Conservation (phyloP, 352 stramenopile genomes). For the Pythium oligandrum region DNA sequence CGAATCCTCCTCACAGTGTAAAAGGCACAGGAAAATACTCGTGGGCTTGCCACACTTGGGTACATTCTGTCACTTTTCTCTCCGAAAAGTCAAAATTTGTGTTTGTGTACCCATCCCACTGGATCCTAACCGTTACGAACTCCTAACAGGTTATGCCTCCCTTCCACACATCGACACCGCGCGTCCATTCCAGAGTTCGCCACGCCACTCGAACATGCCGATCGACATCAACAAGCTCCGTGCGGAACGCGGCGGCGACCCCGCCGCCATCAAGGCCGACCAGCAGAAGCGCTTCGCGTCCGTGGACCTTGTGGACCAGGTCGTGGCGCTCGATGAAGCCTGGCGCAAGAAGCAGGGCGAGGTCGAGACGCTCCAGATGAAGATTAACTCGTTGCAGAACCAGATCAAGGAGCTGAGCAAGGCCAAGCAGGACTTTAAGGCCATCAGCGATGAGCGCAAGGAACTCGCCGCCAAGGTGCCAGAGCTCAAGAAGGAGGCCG, state of each 20-base stretch:
- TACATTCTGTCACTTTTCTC: too few relatives aligned
- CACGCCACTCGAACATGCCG: constrained; percentile 76
- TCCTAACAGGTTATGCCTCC: too few relatives aligned
- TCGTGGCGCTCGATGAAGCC: constrained; percentile 92
- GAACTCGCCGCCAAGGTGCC: constrained; percentile 56
- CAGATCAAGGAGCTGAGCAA: constrained; percentile 88
- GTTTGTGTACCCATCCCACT: too few relatives aligned
- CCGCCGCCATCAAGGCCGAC: constrained; percentile 91
- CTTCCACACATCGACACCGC: too few relatives aligned
- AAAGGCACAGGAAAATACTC: too few relatives aligned
- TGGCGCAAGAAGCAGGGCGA: constrained; percentile 86
- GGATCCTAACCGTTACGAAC: too few relatives aligned
- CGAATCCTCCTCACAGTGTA: too few relatives aligned
- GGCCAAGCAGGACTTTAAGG: constrained; percentile 84
- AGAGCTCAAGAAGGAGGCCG: constrained; percentile 75
- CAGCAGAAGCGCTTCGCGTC: constrained; percentile 93
- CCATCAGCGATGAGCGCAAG: constrained; percentile 79
- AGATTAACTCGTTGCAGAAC: constrained; percentile 80
- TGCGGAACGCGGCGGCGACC: constrained; percentile 93
- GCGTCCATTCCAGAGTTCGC: neutral
- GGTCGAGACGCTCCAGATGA: constrained; percentile 81
- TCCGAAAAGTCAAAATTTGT: too few relatives aligned
- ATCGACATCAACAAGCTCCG: constrained; percentile 98
- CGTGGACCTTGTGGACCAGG: constrained; percentile 93
- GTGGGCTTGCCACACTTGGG: too few relatives aligned